Evolutionary conservation across 2,329 filamentous ascomycete genomes (phyloP).

Genomic region (Venturia pyrina): DNA sequence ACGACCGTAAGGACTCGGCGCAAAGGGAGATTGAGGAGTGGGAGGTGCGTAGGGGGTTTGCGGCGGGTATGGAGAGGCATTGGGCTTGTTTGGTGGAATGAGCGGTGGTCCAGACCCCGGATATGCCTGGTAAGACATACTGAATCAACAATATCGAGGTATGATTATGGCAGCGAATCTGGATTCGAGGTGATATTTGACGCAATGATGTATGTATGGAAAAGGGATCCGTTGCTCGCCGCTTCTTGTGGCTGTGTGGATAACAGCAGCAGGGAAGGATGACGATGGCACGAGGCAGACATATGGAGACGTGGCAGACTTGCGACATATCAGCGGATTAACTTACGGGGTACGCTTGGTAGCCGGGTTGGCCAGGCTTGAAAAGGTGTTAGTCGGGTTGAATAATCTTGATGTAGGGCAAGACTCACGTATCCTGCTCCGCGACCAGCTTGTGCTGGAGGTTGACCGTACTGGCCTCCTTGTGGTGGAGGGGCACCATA

Average conservation of each 20-base stretch:
- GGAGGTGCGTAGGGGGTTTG: background rate
- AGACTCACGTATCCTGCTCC: conserved; percentile 9
- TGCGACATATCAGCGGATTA: conserved; percentile 8
- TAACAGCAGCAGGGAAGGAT: background rate
- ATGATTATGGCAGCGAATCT: background rate
- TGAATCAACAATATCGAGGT: background rate
- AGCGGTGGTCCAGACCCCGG: conserved; percentile 23
- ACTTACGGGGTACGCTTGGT: conserved; percentile 43
- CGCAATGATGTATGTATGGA: background rate
- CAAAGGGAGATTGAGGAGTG: conserved; percentile 24
- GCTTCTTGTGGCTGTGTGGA: background rate
- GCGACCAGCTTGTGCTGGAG: conserved; percentile 4
- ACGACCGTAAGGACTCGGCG: conserved; percentile 22
- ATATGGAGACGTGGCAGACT: conserved; percentile 12
- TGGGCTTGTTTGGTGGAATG: conserved; percentile 15
- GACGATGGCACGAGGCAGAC: background rate
- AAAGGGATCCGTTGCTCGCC: background rate
- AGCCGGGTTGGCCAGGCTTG: conserved; percentile 38
- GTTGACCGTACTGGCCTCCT: conserved; percentile 1
- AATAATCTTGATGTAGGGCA: background rate
- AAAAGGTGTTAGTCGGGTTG: background rate
- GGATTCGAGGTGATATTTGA: background rate
- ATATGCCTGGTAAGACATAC: conserved; percentile 14
- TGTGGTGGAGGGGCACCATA: conserved; percentile 6
- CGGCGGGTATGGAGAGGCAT: conserved; percentile 14